Evolutionary conservation across 495 filamentous ascomycete species (phyloP), one percentile per base, ranked within the genome.

Genomic region (Aspergillus sclerotiicarbonarius): DNA sequence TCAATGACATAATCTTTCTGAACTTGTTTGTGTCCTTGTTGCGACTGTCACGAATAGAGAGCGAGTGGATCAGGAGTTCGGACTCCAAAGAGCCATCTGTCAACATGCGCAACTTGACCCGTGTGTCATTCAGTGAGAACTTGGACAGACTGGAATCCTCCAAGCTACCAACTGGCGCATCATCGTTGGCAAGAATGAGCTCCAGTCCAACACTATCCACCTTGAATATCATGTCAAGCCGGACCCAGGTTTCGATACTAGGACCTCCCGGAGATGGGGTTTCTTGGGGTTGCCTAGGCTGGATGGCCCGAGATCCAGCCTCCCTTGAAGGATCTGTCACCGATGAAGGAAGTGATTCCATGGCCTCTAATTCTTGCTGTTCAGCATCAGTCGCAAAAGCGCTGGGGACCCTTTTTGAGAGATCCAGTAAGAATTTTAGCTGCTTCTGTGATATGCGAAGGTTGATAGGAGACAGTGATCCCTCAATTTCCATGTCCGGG

Each of bases 1-100:
- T 90, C 61, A 95, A 85, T 20, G 93, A 92, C 94, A 98, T 98
- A 72, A 98, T 96, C 69, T 95, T 96, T 44, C 90, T 84, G 81
- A 93, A 98, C 70, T 96, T 96, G 72, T 96, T 98, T 8, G 86
- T 90, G 59, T 94, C 91, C 46, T 84, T 80, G 29, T 83, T 85
- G 49, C 94, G 86, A 60, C 89, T 97, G 67, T 98, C 94, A 47
- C 87, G 84, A 61, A 98, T 96, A 0, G 92, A 96, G 69, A 98
- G 95, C 0, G 94, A 94, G 58, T 96, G 89, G 25, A 98, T 90
- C 49, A 96, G 76, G 21, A 98, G 82, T 70, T 98, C 95, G 1
- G 93, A 92, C 69, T 98, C 94, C 16, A 98, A 67, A 10, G 92
- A 91, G 18, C 89, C 87, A 74, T 98, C 92, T 25, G 87, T 94